These are phyloP conservation scores for Brachypodium distachyon DNA, from an alignment of 202 grass and related monocot species.

Conservation along the genomic window DNA sequence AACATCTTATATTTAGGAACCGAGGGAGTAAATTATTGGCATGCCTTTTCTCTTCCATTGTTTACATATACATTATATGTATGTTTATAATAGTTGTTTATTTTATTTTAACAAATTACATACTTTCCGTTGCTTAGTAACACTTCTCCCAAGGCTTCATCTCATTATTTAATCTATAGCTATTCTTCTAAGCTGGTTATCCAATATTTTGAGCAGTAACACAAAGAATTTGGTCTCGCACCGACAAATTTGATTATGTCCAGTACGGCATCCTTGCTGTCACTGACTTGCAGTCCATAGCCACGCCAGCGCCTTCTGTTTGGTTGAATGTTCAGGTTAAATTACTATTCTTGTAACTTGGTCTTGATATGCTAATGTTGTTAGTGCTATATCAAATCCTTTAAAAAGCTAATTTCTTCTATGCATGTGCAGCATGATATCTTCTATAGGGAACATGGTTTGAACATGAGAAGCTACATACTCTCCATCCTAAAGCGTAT, in stretches of 20 bases:
- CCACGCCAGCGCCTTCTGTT: slow-evolving; percentile 9
- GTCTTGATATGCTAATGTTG: neutral
- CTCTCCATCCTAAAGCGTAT: slow-evolving; percentile 37
- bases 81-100: neutral
- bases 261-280: slow-evolving; percentile 16
- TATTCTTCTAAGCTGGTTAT: slow-evolving; percentile 9
- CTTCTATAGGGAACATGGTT: slow-evolving; percentile 56
- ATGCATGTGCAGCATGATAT: slow-evolving; percentile 36
- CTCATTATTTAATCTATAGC: neutral
- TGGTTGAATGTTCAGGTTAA: slow-evolving; percentile 93
- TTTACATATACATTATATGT: neutral
- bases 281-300: neutral
- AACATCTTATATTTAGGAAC: no score
- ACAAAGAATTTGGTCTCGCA: slow-evolving; percentile 71
- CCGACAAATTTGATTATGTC: slow-evolving; percentile 1
- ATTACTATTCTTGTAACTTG: neutral
- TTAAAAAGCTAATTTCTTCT: slow-evolving; percentile 1
- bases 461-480: slow-evolving; percentile 51
- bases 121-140: neutral
- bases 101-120: neutral
- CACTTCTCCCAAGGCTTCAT: neutral
- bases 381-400: neutral
- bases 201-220: slow-evolving; percentile 40
- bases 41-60: neutral
- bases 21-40: no score